Percentiles rank a stretch among this genome's conserved stretches.
These are phyloP conservation scores for Penicilliopsis zonata DNA, from an alignment of 495 filamentous ascomycete genomes.

Conservation along the genomic window DNA sequence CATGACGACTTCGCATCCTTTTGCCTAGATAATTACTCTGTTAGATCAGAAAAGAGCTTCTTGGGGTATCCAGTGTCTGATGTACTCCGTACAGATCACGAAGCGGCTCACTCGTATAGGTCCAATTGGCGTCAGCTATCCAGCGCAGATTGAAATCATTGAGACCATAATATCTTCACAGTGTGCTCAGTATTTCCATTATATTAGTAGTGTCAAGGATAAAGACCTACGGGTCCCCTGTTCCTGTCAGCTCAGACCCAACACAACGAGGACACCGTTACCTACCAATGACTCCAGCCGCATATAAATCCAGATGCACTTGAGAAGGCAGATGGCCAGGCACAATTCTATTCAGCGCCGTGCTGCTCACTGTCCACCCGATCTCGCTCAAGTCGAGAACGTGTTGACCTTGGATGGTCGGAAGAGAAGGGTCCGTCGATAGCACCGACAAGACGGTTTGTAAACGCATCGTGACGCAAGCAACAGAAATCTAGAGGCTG, in stretches of 20 bases:
- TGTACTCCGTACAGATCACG: constrained; percentile 36
- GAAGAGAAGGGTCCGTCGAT: too few relatives aligned
- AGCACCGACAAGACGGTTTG: too few relatives aligned
- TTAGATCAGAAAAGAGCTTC: too few relatives aligned
- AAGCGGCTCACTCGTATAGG: constrained; percentile 43
- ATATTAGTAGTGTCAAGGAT: not conserved
- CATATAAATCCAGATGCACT: constrained; percentile 47
- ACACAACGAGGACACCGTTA: not conserved
- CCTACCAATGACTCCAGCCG: constrained; percentile 36
- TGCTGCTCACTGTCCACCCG: constrained; percentile 44
- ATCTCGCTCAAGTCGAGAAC: constrained; percentile 39
- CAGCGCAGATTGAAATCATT: constrained; percentile 54
- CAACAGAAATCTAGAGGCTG: too few relatives aligned
- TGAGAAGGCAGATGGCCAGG: constrained; percentile 52
- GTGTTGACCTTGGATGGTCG: constrained; percentile 15
- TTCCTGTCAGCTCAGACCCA: constrained; percentile 2
- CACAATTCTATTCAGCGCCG: constrained; percentile 39
- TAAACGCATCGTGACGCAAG: too few relatives aligned
- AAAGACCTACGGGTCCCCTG: constrained; percentile 37
- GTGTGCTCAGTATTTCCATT: constrained; percentile 2
- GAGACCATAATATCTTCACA: constrained; percentile 34
- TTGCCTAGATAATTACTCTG: too few relatives aligned
- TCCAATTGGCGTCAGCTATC: constrained; percentile 51
- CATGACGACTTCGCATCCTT: constrained; percentile 25
- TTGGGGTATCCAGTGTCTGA: too few relatives aligned